A percentile compares a stretch with the other conserved stretches of the same genome.
Evolutionary conservation across 352 stramenopile genomes (phyloP).

Genomic region (Phytopythium vexans): DNA sequence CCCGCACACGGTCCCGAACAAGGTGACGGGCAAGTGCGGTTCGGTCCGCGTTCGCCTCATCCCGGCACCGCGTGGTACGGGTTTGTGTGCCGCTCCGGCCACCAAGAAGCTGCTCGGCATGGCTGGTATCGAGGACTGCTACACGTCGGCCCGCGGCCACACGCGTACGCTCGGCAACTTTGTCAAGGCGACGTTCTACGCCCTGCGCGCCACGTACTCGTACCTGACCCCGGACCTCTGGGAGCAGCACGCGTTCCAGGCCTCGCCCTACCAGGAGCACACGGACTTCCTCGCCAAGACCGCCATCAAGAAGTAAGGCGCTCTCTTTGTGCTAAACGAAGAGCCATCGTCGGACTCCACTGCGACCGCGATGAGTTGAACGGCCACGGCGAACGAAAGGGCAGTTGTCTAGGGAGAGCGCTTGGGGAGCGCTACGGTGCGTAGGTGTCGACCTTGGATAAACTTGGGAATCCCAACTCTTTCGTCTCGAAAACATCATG

Average conservation of each 20-base stretch:
- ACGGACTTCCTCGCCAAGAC: constrained; percentile 99
- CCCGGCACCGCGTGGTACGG: constrained; percentile 98
- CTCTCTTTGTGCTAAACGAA: not conserved
- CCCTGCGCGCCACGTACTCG: constrained; percentile 96
- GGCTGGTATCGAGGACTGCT: constrained; percentile 98
- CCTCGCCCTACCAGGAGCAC: constrained; percentile 98
- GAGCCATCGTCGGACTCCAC: constrained; percentile 43
- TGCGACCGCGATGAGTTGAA: constrained; percentile 87
- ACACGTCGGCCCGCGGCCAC: constrained; percentile 95
- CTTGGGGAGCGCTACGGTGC: constrained; percentile 88
- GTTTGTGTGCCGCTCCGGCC: constrained; percentile 97
- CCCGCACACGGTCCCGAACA: constrained; percentile 98
- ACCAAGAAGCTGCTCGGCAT: constrained; percentile 99
- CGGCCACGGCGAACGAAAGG: not conserved
- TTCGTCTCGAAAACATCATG: constrained; percentile 1
- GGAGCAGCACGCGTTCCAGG: constrained; percentile 93
- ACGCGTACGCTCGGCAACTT: constrained; percentile 99
- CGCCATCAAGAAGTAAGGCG: constrained; percentile 85
- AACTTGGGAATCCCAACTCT: constrained; percentile 26
- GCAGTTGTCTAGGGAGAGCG: constrained; percentile 48
- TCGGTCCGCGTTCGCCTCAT: constrained; percentile 99
- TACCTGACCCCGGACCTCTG: constrained; percentile 99
- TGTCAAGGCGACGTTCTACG: constrained; percentile 99
- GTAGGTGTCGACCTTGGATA: constrained; percentile 82
- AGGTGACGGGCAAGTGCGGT: constrained; percentile 99